A percentile compares a stretch with the other conserved stretches of the same genome.
Evolutionary conservation across 805 yeast species (phyloP).

Genomic region (Nakazawaea siamensis): DNA sequence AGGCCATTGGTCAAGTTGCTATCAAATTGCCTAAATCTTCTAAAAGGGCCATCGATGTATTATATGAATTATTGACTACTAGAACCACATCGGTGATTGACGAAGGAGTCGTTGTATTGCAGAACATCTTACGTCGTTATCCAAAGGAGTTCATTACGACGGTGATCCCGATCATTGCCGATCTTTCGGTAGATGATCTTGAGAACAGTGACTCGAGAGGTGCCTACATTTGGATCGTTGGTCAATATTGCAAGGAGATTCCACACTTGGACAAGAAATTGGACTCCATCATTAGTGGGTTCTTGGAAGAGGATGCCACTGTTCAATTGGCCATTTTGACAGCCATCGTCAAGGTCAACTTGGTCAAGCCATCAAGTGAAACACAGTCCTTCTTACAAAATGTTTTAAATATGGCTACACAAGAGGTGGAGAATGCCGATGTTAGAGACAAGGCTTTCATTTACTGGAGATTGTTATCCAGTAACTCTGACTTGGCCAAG

Average conservation of each 20-base stretch:
- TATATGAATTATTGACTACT: slow-evolving; percentile 50
- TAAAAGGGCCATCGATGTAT: slow-evolving; percentile 50
- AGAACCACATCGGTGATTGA: slow-evolving; percentile 56
- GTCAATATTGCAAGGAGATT: slow-evolving; percentile 60
- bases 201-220: slow-evolving; percentile 43
- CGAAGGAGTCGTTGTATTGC: slow-evolving; percentile 53
- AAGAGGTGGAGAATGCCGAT: slow-evolving; percentile 62
- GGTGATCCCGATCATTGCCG: slow-evolving; percentile 44
- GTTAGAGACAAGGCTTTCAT: slow-evolving; percentile 74
- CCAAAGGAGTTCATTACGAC: slow-evolving; percentile 44
- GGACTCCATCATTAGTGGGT: slow-evolving; percentile 37
- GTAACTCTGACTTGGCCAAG: slow-evolving; percentile 33
- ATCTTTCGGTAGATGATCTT: slow-evolving; percentile 35
- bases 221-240: slow-evolving; percentile 63
- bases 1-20: slow-evolving; percentile 66
- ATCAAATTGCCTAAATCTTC: slow-evolving; percentile 48
- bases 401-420: slow-evolving; percentile 55
- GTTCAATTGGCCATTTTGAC: slow-evolving; percentile 56
- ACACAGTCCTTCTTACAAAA: slow-evolving; percentile 42
- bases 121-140: slow-evolving; percentile 59
- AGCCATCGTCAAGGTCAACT: slow-evolving; percentile 50
- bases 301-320: slow-evolving; percentile 48
- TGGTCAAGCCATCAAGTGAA: slow-evolving; percentile 23
- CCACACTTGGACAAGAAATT: slow-evolving; percentile 42
- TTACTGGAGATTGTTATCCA: slow-evolving; percentile 71